Conservation (phyloP, 2,329 filamentous ascomycete species). For the Didymella exigua region DNA sequence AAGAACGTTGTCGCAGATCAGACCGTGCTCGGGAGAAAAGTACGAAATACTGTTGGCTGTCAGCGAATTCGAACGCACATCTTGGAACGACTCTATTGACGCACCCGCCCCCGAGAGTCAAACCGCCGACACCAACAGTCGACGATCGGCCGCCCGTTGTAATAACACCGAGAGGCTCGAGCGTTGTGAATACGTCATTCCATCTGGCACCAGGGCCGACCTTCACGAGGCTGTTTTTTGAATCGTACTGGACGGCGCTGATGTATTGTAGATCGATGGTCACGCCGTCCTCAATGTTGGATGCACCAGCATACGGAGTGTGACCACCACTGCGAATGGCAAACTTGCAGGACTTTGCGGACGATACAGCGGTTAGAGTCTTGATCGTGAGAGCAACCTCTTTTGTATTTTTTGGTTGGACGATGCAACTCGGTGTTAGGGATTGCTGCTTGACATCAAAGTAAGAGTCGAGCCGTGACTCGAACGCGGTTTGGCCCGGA, state of each 20-base stretch:
- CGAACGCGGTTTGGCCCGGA: conserved; percentile 22
- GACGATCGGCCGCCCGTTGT: conserved; percentile 33
- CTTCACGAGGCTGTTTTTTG: conserved; percentile 20
- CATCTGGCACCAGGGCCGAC: conserved; percentile 36
- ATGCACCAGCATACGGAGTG: conserved; percentile 30
- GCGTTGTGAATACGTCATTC: conserved; percentile 31
- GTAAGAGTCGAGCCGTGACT: conserved; percentile 24
- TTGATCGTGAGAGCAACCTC: conserved; percentile 29
- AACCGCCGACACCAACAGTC: conserved; percentile 34
- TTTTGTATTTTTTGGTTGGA: conserved; percentile 25
- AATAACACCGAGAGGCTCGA: conserved; percentile 31
- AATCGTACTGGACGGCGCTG: conserved; percentile 25
- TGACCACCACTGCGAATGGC: conserved; percentile 37
- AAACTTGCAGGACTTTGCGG: conserved; percentile 22
- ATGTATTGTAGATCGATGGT: conserved; percentile 35
- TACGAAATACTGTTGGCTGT: conserved; percentile 28
- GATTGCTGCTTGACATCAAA: conserved; percentile 31
- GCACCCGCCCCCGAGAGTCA: conserved; percentile 32
- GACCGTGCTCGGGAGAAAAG: conserved; percentile 35
- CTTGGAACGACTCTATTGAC: neutral
- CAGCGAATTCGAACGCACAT: neutral
- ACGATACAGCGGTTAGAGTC: conserved; percentile 4
- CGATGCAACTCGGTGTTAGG: conserved; percentile 31
- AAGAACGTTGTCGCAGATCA: conserved; percentile 40
- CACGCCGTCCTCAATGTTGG: conserved; percentile 37